These are phyloP conservation scores for Stephanodiscus triporus DNA, from an alignment of 108 stramenopile genomes.

Conservation along the genomic window DNA sequence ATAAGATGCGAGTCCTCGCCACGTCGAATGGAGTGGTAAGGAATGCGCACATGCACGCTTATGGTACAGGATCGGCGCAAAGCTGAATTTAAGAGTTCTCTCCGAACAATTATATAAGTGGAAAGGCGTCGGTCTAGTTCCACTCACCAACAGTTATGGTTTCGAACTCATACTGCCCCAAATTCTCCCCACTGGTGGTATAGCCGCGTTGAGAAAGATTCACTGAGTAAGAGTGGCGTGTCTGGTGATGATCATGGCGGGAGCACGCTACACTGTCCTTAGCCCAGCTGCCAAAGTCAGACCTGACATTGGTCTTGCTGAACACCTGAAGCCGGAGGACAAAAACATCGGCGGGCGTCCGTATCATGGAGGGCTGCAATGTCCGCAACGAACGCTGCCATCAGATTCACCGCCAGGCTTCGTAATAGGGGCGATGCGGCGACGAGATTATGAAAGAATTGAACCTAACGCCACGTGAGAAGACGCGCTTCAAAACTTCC, in stretches of 20 bases:
- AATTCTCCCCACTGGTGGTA: conserved; percentile 64
- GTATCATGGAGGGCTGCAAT: conserved; percentile 62
- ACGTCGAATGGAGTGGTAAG: conserved; percentile 91
- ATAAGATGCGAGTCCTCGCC: conserved; percentile 72
- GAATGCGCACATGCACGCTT: conserved; percentile 67
- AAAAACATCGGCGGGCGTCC: conserved; percentile 79
- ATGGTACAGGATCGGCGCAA: too few relatives aligned
- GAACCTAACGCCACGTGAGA: conserved; percentile 54
- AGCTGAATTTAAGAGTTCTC: too few relatives aligned
- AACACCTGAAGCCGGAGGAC: conserved; percentile 69
- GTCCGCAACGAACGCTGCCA: conserved; percentile 67
- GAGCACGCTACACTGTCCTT: conserved; percentile 66
- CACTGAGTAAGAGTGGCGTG: conserved; percentile 72
- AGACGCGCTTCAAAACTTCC: conserved; percentile 66
- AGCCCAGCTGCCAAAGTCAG: conserved; percentile 68
- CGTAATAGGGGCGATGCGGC: conserved; percentile 17
- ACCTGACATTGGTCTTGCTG: conserved; percentile 46
- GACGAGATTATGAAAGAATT: conserved; percentile 10
- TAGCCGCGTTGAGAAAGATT: conserved; percentile 63
- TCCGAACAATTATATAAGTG: too few relatives aligned
- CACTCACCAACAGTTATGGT: conserved; percentile 45
- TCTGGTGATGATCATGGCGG: conserved; percentile 55
- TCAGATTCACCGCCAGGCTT: conserved; percentile 44
- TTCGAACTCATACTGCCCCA: conserved; percentile 70
- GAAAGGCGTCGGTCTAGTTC: too few relatives aligned